Conservation (phyloP, 2,329 filamentous ascomycete genomes). For the Escovopsis sp. region DNA sequence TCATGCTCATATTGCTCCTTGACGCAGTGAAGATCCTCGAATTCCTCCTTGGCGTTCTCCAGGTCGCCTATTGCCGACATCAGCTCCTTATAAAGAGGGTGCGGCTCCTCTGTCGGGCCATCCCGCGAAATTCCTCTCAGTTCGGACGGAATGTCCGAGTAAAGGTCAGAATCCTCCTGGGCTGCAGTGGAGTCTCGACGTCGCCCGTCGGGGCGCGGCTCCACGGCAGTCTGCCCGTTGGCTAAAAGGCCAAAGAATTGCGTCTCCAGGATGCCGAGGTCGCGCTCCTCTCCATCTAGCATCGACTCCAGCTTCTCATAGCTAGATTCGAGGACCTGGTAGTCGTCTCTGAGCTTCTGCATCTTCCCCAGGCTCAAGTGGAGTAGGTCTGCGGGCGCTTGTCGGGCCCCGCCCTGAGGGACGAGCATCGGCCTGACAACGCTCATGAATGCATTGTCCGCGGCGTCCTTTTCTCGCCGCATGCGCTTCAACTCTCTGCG, state of each 20-base stretch:
- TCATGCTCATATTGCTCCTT: slow-evolving; percentile 25
- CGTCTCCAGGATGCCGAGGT: slow-evolving; percentile 21
- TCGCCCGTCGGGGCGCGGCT: slow-evolving; percentile 2
- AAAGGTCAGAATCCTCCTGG: slow-evolving; percentile 3
- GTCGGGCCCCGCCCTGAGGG: slow-evolving; percentile 10
- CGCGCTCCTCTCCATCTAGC: slow-evolving; percentile 22
- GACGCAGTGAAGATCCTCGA: slow-evolving; percentile 27
- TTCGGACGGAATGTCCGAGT: slow-evolving; percentile 16
- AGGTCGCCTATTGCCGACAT: slow-evolving; percentile 29
- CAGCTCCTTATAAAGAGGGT: slow-evolving; percentile 32
- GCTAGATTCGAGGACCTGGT: slow-evolving; percentile 20
- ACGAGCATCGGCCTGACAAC: slow-evolving; percentile 23
- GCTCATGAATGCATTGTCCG: slow-evolving; percentile 27
- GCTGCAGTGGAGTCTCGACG: no score
- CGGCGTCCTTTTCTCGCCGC: slow-evolving; percentile 19
- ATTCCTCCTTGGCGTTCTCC: slow-evolving; percentile 32
- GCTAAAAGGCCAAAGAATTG: slow-evolving; percentile 24
- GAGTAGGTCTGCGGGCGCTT: slow-evolving; percentile 12
- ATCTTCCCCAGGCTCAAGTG: slow-evolving; percentile 19
- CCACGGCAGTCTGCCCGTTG: slow-evolving; percentile 11
- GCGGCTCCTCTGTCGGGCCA: slow-evolving; percentile 24
- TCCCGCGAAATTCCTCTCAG: slow-evolving; percentile 22
- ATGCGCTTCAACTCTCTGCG: slow-evolving; percentile 18
- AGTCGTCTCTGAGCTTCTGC: slow-evolving; percentile 23
- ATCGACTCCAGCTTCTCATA: slow-evolving; percentile 23